Evolutionary conservation across 164 flowering plant species (phyloP).

Genomic region (Buxus sempervirens): DNA sequence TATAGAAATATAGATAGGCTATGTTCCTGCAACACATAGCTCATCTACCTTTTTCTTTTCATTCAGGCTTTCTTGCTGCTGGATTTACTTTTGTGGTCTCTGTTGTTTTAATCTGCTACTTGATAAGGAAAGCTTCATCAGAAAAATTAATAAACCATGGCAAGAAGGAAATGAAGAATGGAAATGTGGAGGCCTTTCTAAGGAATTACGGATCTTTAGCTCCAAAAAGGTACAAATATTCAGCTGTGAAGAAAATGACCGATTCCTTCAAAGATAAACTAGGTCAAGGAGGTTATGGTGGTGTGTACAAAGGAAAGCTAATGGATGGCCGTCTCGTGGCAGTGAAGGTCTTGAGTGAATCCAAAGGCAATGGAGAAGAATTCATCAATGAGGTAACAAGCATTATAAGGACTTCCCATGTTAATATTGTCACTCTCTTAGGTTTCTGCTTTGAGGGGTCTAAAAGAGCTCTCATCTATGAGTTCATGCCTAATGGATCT

Average conservation of each 20-base stretch:
- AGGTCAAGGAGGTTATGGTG: background rate
- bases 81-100: background rate
- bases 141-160: background rate
- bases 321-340: background rate
- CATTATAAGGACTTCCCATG: background rate
- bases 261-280: background rate
- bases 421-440: background rate
- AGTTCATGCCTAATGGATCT: conserved; percentile 6
- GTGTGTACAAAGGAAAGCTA: conserved; percentile 4
- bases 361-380: background rate
- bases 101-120: background rate
- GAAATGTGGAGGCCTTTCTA: background rate
- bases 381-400: conserved; percentile 1
- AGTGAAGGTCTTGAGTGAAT: background rate
- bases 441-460: background rate
- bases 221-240: background rate
- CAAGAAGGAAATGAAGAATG: background rate
- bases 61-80: background rate
- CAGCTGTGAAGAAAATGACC: conserved; percentile 3
- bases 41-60: background rate
- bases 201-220: background rate
- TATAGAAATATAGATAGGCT: too few relatives aligned
- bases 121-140: background rate
- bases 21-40: too few relatives aligned
- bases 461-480: background rate